Evolutionary conservation across 306 rosid genomes (phyloP).

Genomic region (Cyamopsis tetragonoloba): DNA sequence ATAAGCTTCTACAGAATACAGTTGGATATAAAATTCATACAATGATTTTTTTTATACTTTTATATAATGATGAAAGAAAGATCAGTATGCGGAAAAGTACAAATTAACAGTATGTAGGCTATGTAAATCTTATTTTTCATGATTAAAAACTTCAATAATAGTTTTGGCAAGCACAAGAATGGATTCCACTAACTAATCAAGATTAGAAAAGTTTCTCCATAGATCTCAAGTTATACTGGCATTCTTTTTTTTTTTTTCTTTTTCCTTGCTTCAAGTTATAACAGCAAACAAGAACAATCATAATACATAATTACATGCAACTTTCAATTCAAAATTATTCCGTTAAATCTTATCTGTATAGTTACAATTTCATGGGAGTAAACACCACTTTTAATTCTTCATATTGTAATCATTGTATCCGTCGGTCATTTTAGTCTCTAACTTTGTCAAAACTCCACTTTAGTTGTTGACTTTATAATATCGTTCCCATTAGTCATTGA

Average conservation of each 20-base stretch:
- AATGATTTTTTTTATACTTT: not conserved
- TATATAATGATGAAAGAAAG: not conserved
- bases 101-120: not conserved
- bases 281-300: not conserved
- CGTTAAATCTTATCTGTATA: not conserved
- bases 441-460: too few species aligned
- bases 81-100: not conserved
- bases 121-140: not conserved
- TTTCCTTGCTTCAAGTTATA: not conserved
- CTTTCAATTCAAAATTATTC: not conserved
- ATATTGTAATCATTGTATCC: too few species aligned
- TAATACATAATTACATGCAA: not conserved
- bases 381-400: too few species aligned
- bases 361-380: conserved; percentile 7
- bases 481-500: too few species aligned
- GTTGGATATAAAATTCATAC: not conserved
- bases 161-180: not conserved
- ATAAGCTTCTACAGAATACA: not conserved
- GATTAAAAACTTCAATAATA: not conserved
- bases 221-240: not conserved
- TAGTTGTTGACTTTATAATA: too few species aligned
- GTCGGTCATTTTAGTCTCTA: too few species aligned
- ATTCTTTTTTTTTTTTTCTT: not conserved
- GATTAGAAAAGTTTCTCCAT: not conserved
- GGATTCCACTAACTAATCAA: conserved; percentile 1